Evolutionary conservation across 192 early-diverging fungal species (phyloP).

Genomic region (Coemansia sp.): DNA sequence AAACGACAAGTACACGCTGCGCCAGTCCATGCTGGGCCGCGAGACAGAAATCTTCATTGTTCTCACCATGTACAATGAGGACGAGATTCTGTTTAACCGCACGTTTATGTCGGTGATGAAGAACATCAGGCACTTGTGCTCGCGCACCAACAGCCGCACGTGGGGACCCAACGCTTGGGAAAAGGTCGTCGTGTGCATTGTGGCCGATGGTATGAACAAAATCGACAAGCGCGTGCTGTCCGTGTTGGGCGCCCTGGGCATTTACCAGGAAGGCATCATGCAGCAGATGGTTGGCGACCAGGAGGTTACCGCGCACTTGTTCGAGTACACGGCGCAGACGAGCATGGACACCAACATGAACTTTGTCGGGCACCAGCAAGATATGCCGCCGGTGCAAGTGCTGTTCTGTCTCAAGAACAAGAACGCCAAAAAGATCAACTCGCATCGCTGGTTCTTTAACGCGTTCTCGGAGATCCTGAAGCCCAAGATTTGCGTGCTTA

Average conservation of each 20-base stretch:
- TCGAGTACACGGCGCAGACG: constrained; percentile 87
- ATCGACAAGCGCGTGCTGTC: constrained; percentile 74
- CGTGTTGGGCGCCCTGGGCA: constrained; percentile 79
- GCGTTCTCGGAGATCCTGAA: constrained; percentile 79
- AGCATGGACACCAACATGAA: constrained; percentile 63
- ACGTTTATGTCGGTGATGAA: constrained; percentile 85
- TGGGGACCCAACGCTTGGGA: constrained; percentile 89
- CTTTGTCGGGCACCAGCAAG: constrained; percentile 64
- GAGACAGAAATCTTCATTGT: constrained; percentile 89
- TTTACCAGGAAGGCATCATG: constrained; percentile 69
- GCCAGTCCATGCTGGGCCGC: constrained; percentile 69
- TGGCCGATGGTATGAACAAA: constrained; percentile 85
- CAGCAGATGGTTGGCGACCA: constrained; percentile 66
- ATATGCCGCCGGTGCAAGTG: constrained; percentile 80
- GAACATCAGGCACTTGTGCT: constrained; percentile 88
- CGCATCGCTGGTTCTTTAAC: constrained; percentile 96
- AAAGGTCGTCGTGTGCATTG: constrained; percentile 90
- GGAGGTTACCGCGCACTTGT: constrained; percentile 78
- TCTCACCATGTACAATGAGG: constrained; percentile 92
- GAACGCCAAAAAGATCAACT: constrained; percentile 93
- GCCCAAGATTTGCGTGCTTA: constrained; percentile 84
- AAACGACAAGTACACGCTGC: constrained; percentile 70
- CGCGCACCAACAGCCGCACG: constrained; percentile 67
- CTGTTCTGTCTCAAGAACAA: constrained; percentile 91
- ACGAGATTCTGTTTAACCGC: constrained; percentile 84